A percentile compares a stretch with the other conserved stretches of the same genome.
Evolutionary conservation across 257 asterid species (phyloP).

Genomic region (Paraleonurus japonicus): DNA sequence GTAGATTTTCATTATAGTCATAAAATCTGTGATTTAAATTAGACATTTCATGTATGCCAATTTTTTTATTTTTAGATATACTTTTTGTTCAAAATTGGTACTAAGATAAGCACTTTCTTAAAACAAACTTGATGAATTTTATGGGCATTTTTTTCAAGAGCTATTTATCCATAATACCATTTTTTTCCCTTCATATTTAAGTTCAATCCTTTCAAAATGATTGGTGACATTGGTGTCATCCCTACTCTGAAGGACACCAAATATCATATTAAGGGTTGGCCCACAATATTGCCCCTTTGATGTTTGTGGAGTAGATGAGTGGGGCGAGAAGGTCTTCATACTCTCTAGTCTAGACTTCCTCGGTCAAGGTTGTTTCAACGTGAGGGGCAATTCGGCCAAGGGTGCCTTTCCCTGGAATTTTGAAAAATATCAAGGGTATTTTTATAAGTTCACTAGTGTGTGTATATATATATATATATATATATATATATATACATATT

Average conservation of each 20-base stretch:
- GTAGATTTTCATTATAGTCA: conserved; percentile 18
- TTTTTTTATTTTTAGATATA: no score
- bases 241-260: neutral
- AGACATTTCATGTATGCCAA: neutral
- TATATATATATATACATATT: no score
- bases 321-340: neutral
- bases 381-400: no score
- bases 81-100: no score
- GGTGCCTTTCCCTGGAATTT: no score
- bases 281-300: neutral
- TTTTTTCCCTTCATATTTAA: neutral
- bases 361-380: neutral
- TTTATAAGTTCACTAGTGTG: no score
- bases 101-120: neutral
- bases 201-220: neutral
- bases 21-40: neutral
- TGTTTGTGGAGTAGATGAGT: neutral
- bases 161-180: neutral
- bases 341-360: neutral
- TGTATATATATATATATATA: no score
- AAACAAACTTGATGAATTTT: neutral
- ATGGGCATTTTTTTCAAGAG: neutral
- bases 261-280: neutral
- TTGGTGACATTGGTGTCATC: neutral
- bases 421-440: no score